Conservation (phyloP, 2,329 filamentous ascomycete species). For the Lecanicillium sp. region DNA sequence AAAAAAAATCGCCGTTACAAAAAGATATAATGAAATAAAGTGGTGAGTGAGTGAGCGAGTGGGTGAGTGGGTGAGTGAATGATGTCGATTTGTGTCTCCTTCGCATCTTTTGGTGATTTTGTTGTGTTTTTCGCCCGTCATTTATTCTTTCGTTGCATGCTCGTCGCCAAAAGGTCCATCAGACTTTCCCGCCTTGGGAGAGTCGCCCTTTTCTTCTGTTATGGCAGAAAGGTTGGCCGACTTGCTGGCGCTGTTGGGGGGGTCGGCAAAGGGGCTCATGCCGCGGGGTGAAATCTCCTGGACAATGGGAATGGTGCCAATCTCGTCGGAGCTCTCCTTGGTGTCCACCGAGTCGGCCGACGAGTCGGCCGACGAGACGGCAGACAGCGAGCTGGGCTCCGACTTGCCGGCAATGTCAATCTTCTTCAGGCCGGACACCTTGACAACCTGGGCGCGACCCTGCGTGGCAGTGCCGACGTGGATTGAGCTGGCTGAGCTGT, state of each 20-base stretch:
- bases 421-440: constrained; percentile 49
- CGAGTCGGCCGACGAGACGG: constrained; percentile 6
- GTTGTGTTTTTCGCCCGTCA: background rate
- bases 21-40: background rate
- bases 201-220: constrained; percentile 39
- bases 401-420: constrained; percentile 34
- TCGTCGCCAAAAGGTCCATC: constrained; percentile 53
- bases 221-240: constrained; percentile 48
- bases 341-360: constrained; percentile 17
- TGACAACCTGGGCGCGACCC: constrained; percentile 54
- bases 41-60: too few relatives aligned
- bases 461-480: constrained; percentile 58
- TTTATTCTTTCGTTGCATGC: constrained; percentile 47
- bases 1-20: constrained; percentile 7
- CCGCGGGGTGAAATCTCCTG: constrained; percentile 36
- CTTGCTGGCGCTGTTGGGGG: constrained; percentile 28
- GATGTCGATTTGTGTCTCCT: background rate
- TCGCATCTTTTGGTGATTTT: background rate
- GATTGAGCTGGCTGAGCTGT: constrained; percentile 54
- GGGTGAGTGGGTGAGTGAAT: background rate
- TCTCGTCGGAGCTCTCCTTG: constrained; percentile 22
- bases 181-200: constrained; percentile 26
- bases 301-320: constrained; percentile 42
- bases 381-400: constrained; percentile 26
- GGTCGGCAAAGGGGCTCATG: constrained; percentile 47